A percentile compares a stretch with the other conserved stretches of the same genome.
Conservation (phyloP, 371 early-diverging fungal species). For the Fennellomyces sp. region DNA sequence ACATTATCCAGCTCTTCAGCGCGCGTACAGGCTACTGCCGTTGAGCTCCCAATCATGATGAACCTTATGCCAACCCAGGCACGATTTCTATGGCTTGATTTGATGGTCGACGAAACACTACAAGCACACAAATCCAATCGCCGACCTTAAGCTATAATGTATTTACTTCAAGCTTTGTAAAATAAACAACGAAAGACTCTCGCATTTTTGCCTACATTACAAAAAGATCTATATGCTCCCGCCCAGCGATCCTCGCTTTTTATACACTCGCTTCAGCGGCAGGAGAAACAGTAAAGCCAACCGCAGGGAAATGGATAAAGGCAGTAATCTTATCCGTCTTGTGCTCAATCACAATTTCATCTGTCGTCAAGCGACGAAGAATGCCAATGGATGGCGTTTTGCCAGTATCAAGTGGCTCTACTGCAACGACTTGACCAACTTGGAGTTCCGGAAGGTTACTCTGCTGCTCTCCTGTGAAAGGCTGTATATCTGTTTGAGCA, state of each 20-base stretch:
- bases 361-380: conserved; percentile 30
- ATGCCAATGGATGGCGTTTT: conserved; percentile 41
- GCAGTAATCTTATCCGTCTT: conserved; percentile 15
- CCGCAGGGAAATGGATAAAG: conserved; percentile 41
- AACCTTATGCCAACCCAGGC: conserved; percentile 30
- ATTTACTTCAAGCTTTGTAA: no score
- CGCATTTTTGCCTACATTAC: no score
- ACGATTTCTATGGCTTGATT: conserved; percentile 39
- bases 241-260: no score
- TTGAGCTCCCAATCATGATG: conserved; percentile 17
- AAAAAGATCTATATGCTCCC: no score
- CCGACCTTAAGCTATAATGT: neutral
- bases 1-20: neutral
- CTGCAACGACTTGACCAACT: conserved; percentile 41
- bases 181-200: no score
- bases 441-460: conserved; percentile 9
- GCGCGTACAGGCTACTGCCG: neutral
- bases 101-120: conserved; percentile 24
- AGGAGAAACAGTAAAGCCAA: conserved; percentile 31
- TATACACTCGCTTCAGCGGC: conserved; percentile 1
- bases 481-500: conserved; percentile 17
- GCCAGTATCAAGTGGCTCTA: conserved; percentile 53
- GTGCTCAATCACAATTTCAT: conserved; percentile 35
- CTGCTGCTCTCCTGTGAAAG: conserved; percentile 3
- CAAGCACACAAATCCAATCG: conserved; percentile 1